Evolutionary conservation across 768 basidiomycete genomes (phyloP).

Genomic region (Serendipita sp.): DNA sequence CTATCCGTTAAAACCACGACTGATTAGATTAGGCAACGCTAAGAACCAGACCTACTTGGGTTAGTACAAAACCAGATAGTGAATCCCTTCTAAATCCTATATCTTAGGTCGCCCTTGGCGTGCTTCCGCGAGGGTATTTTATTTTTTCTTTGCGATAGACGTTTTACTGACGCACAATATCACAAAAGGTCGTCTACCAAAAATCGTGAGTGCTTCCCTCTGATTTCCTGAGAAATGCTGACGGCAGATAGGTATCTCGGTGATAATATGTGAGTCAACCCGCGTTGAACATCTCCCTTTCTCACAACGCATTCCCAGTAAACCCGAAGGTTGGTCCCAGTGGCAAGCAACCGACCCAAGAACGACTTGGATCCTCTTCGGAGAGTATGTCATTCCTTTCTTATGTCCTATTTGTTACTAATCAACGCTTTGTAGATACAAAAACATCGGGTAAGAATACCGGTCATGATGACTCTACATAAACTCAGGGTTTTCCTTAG

Average conservation of each 20-base stretch:
- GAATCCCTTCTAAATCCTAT: not conserved
- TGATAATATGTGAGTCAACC: not conserved
- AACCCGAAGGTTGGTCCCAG: slow-evolving; percentile 10
- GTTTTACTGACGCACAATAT: no score
- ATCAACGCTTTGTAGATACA: not conserved
- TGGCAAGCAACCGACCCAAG: slow-evolving; percentile 7
- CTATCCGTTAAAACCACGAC: not conserved
- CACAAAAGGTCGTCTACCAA: slow-evolving; percentile 22
- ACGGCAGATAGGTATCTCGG: slow-evolving; percentile 16
- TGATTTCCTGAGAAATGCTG: not conserved
- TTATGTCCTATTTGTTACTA: not conserved
- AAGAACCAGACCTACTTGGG: slow-evolving; percentile 26
- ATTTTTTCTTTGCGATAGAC: no score
- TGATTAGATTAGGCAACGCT: not conserved
- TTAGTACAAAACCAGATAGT: slow-evolving; percentile 3
- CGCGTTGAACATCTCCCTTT: not conserved
- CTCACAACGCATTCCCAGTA: not conserved
- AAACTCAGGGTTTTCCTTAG: not conserved
- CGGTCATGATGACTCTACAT: not conserved
- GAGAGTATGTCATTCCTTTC: slow-evolving; percentile 5
- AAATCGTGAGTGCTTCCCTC: slow-evolving; percentile 19
- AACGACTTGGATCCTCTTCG: slow-evolving; percentile 10
- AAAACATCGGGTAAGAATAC: not conserved
- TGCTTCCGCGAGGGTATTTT: slow-evolving; percentile 19
- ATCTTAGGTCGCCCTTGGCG: not conserved